Percentiles rank a stretch among this genome's conserved stretches.
Conservation (phyloP, 306 rosid species). For the Cucumis cinereus region DNA sequence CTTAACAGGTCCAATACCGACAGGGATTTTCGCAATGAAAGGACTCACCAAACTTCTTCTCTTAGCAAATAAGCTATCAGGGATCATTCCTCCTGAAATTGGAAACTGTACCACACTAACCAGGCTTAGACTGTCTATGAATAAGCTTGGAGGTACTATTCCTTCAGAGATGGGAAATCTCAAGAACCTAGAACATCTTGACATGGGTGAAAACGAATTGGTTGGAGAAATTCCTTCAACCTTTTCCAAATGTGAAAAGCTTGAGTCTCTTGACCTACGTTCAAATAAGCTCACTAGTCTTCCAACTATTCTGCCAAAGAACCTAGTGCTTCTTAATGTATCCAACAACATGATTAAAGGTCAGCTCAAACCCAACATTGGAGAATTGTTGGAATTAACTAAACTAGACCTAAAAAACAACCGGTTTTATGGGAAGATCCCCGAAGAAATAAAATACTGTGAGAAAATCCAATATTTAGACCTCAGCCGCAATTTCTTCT, state of each 20-base stretch:
- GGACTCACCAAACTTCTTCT: constrained; percentile 59
- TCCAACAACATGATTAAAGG: constrained; percentile 66
- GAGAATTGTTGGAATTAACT: constrained; percentile 49
- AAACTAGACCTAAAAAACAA: constrained; percentile 66
- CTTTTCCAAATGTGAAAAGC: constrained; percentile 46
- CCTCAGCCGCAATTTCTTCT: constrained; percentile 60
- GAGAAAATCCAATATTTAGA: constrained; percentile 64
- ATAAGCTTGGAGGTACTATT: constrained; percentile 47
- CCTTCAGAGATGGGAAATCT: constrained; percentile 65
- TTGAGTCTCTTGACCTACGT: constrained; percentile 78
- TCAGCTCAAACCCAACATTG: constrained; percentile 36
- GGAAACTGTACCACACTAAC: constrained; percentile 63
- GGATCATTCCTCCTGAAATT: constrained; percentile 62
- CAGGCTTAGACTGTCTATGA: constrained; percentile 52
- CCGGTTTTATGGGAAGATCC: constrained; percentile 54
- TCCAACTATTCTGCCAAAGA: constrained; percentile 59
- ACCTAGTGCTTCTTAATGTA: constrained; percentile 54
- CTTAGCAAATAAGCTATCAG: constrained; percentile 62
- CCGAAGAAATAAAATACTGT: constrained; percentile 62
- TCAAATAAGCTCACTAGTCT: constrained; percentile 62
- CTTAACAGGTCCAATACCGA: constrained; percentile 52
- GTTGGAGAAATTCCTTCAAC: constrained; percentile 61
- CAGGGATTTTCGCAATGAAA: constrained; percentile 36
- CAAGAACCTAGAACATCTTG: constrained; percentile 48
- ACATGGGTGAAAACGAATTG: constrained; percentile 48